These are phyloP conservation scores for Posidonia oceanica DNA, from an alignment of 116 monocot genomes.

Conservation along the genomic window DNA sequence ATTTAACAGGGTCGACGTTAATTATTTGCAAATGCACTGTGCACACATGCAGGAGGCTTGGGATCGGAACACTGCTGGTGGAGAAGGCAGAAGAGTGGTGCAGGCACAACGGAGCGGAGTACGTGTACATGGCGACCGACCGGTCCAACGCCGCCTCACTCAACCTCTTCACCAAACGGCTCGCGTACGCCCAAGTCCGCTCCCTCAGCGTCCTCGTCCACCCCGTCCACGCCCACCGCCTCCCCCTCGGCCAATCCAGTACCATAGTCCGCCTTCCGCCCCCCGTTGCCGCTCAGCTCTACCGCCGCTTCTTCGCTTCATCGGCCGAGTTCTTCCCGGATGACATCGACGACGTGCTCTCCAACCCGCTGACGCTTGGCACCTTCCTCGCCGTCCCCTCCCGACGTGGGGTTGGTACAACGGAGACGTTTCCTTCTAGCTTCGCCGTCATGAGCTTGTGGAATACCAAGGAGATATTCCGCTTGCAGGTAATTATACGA, in stretches of 20 bases:
- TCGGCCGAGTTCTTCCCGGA: conserved; percentile 34
- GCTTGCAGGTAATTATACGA: neutral
- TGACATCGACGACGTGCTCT: conserved; percentile 34
- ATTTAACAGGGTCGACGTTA: too few species aligned
- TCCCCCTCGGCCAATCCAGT: conserved; percentile 11
- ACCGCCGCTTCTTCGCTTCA: conserved; percentile 21
- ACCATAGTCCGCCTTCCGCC: conserved; percentile 35
- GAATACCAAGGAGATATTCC: conserved; percentile 26
- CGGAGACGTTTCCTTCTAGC: conserved; percentile 11
- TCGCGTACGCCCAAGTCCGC: conserved; percentile 42
- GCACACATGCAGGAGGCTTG: conserved; percentile 24
- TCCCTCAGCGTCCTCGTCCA: conserved; percentile 34
- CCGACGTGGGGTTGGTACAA: neutral
- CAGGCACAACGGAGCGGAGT: conserved; percentile 31
- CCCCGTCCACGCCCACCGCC: conserved; percentile 44
- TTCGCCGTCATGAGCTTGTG: conserved; percentile 50
- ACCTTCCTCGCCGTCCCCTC: conserved; percentile 29
- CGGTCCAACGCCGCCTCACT: conserved; percentile 37
- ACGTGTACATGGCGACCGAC: conserved; percentile 64
- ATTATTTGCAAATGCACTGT: too few species aligned
- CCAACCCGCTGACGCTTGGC: conserved; percentile 32
- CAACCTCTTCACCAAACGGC: conserved; percentile 31
- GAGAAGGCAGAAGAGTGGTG: conserved; percentile 39
- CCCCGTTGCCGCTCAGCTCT: conserved; percentile 21
- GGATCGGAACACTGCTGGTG: conserved; percentile 54